phyloP scores from a whole-genome alignment of 176 grass and related monocot species.

The Zoysia japonica region DNA sequence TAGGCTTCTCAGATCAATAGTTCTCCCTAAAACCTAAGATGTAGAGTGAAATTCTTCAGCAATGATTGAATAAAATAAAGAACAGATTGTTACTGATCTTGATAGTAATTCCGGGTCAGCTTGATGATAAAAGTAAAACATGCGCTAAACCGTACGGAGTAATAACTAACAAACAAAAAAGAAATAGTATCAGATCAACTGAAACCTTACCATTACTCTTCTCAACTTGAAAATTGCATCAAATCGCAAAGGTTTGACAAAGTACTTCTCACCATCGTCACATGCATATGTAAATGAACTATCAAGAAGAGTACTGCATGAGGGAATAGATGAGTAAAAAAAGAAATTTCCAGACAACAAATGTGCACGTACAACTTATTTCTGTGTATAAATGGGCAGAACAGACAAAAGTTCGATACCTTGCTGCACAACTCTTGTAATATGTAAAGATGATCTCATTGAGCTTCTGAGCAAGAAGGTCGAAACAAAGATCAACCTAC shows the following conservation, averaged over 20 bases:
- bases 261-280: constrained; percentile 90
- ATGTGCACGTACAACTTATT: background rate
- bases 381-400: constrained; percentile 1
- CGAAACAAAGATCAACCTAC: constrained; percentile 96
- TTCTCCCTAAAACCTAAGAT: constrained; percentile 84
- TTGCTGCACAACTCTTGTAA: constrained; percentile 92
- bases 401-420: constrained; percentile 56
- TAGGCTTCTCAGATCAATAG: constrained; percentile 92
- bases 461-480: constrained; percentile 94
- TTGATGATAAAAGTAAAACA: constrained; percentile 7
- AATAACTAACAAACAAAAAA: background rate
- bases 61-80: constrained; percentile 17
- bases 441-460: constrained; percentile 97
- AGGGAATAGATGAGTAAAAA: constrained; percentile 35
- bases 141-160: background rate
- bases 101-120: background rate
- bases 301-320: constrained; percentile 86
- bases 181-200: constrained; percentile 22
- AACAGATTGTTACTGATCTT: constrained; percentile 8
- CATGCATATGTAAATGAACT: constrained; percentile 84
- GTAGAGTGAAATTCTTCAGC: constrained; percentile 29
- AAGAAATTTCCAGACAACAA: background rate
- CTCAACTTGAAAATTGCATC: constrained; percentile 89
- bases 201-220: constrained; percentile 85
- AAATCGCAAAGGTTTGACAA: constrained; percentile 81